Conservation (phyloP, 768 basidiomycete genomes). For the Jaapia argillacea region DNA sequence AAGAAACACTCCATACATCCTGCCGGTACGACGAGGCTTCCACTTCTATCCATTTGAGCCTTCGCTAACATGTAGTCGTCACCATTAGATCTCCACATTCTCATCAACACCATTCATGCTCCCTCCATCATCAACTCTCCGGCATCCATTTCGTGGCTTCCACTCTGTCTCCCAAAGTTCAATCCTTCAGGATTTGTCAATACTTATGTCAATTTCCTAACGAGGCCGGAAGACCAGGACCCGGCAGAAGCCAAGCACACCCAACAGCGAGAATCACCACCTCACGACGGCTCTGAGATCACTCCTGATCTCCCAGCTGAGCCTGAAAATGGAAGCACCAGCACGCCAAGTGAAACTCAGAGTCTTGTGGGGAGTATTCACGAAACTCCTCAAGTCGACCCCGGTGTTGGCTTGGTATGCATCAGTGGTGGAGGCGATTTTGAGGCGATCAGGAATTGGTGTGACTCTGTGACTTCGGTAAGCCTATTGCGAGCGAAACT, state of each 20-base stretch:
- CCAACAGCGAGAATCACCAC: neutral
- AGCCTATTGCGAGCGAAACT: slow-evolving; percentile 4
- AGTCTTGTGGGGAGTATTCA: neutral
- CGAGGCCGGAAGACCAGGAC: slow-evolving; percentile 10
- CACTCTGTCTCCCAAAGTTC: slow-evolving; percentile 93
- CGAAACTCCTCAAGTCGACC: neutral
- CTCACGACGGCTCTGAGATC: neutral
- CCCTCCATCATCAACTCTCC: slow-evolving; percentile 72
- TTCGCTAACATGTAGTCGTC: neutral
- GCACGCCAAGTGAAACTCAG: neutral
- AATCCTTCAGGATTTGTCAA: slow-evolving; percentile 86
- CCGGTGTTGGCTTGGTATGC: slow-evolving; percentile 52
- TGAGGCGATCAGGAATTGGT: slow-evolving; percentile 73
- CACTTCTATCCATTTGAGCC: slow-evolving; percentile 2
- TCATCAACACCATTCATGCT: slow-evolving; percentile 83
- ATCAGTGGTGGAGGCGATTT: slow-evolving; percentile 80
- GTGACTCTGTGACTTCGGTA: slow-evolving; percentile 54
- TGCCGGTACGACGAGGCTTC: slow-evolving; percentile 41
- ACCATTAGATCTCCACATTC: slow-evolving; percentile 72
- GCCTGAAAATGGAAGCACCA: neutral
- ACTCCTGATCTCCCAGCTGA: neutral
- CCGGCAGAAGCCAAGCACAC: slow-evolving; percentile 10
- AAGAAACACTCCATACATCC: slow-evolving; percentile 94
- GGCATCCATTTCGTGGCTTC: slow-evolving; percentile 85
- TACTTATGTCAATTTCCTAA: slow-evolving; percentile 73